A percentile compares a stretch with the other conserved stretches of the same genome.
These are phyloP conservation scores for Aureobasidium sp. DNA, from an alignment of 2,329 filamentous ascomycete genomes.

Conservation along the genomic window DNA sequence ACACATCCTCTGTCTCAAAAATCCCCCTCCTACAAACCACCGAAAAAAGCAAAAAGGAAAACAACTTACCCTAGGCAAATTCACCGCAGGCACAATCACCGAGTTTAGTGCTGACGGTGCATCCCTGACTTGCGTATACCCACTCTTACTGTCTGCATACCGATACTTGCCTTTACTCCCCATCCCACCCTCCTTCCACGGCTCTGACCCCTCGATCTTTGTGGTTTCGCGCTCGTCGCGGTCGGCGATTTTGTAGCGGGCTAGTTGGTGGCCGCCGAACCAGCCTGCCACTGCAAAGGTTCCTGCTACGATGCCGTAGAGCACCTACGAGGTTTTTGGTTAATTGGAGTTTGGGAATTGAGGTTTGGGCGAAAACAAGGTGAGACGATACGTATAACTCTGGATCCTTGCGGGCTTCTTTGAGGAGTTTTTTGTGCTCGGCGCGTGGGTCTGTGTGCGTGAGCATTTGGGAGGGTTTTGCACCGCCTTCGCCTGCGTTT, in stretches of 20 bases:
- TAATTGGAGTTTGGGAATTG: no score
- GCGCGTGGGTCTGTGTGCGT: constrained; percentile 1
- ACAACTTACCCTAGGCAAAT: constrained; percentile 68
- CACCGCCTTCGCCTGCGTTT: not conserved
- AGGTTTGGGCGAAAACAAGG: no score
- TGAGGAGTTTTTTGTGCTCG: not conserved
- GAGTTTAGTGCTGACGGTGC: constrained; percentile 93
- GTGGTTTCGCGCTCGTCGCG: not conserved
- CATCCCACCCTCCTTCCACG: not conserved
- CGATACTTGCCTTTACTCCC: not conserved
- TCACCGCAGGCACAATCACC: constrained; percentile 89
- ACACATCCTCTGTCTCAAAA: not conserved
- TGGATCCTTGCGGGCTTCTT: not conserved
- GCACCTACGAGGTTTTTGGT: no score
- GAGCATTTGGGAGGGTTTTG: not conserved
- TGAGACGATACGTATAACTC: not conserved
- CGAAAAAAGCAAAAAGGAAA: no score
- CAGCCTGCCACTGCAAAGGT: not conserved
- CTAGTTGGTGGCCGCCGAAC: not conserved
- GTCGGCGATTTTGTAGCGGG: not conserved
- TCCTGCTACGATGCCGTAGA: not conserved
- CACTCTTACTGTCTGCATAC: not conserved
- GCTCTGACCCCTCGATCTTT: not conserved
- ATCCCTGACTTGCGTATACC: constrained; percentile 1
- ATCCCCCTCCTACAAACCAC: no score